Evolutionary conservation across 2,329 filamentous ascomycete species (phyloP).

Genomic region (Furcasterigmium sp.): DNA sequence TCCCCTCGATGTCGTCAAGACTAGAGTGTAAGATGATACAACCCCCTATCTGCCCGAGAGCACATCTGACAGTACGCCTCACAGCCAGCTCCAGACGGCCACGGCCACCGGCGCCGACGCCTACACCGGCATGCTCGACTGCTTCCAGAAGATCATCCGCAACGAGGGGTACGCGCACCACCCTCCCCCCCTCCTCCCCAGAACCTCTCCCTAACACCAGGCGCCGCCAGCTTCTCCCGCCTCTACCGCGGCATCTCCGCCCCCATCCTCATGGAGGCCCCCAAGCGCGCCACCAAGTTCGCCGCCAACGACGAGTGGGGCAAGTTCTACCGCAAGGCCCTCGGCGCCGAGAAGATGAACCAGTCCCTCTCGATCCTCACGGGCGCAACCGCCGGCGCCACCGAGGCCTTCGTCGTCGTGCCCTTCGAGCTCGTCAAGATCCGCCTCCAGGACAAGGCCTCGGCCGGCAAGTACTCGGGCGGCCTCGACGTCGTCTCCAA

Average conservation of each 20-base stretch:
- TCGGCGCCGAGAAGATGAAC: conserved; percentile 82
- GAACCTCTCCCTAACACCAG: conserved; percentile 5
- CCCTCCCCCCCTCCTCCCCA: background rate
- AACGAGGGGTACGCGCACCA: conserved; percentile 72
- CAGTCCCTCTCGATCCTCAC: conserved; percentile 90
- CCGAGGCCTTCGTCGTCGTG: conserved; percentile 93
- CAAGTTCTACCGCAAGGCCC: conserved; percentile 82
- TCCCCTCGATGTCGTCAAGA: conserved; percentile 97
- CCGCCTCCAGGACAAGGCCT: conserved; percentile 90
- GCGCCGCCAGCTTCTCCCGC: conserved; percentile 64
- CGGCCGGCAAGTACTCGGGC: conserved; percentile 80
- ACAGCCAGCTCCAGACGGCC: conserved; percentile 81
- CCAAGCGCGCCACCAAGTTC: conserved; percentile 95
- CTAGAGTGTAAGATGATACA: conserved; percentile 69
- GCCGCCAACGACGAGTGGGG: conserved; percentile 99
- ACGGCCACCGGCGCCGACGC: conserved; percentile 67
- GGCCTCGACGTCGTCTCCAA: conserved; percentile 75
- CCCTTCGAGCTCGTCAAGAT: conserved; percentile 99
- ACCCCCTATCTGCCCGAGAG: conserved; percentile 12
- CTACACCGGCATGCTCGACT: conserved; percentile 97
- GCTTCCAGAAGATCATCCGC: conserved; percentile 94
- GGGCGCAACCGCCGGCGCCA: conserved; percentile 89
- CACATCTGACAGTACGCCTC: conserved; percentile 14
- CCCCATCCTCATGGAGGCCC: conserved; percentile 94
- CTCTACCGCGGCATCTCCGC: conserved; percentile 94